Percentiles rank a stretch among this genome's conserved stretches.
Conservation (phyloP, 768 basidiomycete genomes). For the Fomitopsis serialis region DNA sequence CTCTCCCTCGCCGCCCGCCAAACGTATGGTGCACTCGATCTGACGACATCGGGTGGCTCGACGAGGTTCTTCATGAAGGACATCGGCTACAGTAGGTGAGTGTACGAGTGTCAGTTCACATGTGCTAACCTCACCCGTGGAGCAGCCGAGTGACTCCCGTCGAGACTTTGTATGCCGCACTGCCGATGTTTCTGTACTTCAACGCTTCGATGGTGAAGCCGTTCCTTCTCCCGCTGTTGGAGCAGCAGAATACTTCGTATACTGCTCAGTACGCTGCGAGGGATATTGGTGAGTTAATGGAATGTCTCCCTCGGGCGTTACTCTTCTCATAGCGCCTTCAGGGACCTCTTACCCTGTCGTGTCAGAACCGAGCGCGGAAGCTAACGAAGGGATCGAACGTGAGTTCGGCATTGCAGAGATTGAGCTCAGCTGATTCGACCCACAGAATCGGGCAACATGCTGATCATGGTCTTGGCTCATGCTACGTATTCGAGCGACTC, state of each 20-base stretch:
- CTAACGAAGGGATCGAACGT: not conserved
- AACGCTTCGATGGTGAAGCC: slow-evolving; percentile 23
- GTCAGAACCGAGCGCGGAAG: not conserved
- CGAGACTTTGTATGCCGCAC: slow-evolving; percentile 24
- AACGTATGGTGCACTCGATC: slow-evolving; percentile 17
- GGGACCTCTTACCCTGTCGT: not conserved
- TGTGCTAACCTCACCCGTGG: not conserved
- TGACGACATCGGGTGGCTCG: slow-evolving; percentile 14
- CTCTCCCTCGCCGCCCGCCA: slow-evolving; percentile 22
- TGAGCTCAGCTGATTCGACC: not conserved
- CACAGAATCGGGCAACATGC: not conserved
- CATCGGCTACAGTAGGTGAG: not conserved
- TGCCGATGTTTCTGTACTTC: slow-evolving; percentile 23
- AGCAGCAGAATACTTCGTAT: slow-evolving; percentile 17
- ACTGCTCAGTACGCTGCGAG: slow-evolving; percentile 17
- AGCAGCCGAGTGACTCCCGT: slow-evolving; percentile 25
- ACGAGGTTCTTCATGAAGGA: slow-evolving; percentile 13
- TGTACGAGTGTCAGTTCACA: too few relatives aligned
- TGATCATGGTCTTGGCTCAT: slow-evolving; percentile 17
- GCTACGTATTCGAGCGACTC: slow-evolving; percentile 22
- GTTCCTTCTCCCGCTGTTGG: slow-evolving; percentile 22
- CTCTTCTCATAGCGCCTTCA: not conserved
- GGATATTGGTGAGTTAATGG: slow-evolving; percentile 18
- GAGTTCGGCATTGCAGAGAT: not conserved
- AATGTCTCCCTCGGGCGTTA: not conserved